Evolutionary conservation across 805 yeast genomes (phyloP), one percentile per base, ranked within the genome.

Genomic region (Starmerella stigmatis): DNA sequence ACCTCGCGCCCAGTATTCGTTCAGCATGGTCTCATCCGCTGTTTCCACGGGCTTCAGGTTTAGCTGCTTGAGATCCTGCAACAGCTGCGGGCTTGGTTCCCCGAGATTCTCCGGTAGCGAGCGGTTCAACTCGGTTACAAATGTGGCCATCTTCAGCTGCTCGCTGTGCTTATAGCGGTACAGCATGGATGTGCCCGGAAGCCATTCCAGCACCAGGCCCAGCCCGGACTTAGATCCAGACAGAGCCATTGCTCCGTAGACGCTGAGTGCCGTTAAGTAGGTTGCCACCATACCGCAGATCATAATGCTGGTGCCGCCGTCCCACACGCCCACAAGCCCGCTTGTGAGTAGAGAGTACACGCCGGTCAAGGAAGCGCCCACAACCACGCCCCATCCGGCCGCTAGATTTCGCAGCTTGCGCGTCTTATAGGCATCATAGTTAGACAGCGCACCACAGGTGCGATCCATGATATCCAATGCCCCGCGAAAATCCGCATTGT

Each of bases 1-100:
- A 7, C 85, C 83, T 33, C 81, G 72, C 58, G 83, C 76, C 94
- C 94, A 84, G 64, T 83, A 84, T 54, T 86, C 94, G 57, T 83
- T 81, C 53, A 84, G 55, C 66, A 76, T 69, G 38, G 74, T 59
- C 49, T 84, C 94, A 48, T 75, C 79, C 45, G 78, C 75, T 38
- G 81, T 76, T 53, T 75, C 66, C 6, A 63, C 60, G 23, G 67
- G 60, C 16, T 67, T 53, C 51, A 74, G 57, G 22, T 57, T 51
- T 9, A 69, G 59, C 16, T 44, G 46, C 22, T 51, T 49, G 17
- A 68, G 56, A 41, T 65, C 65, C 36, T 57, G 54, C 23, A 58
- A 44, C 42, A 67, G 54, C 39, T 55, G 49, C 10, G 57, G 52
- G 13, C 64, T 56, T 27, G 59, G 55, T 44, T 70, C 74, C 39